phyloP scores from a whole-genome alignment of 2,329 filamentous ascomycete genomes.

The Cyclaneusma minus region DNA sequence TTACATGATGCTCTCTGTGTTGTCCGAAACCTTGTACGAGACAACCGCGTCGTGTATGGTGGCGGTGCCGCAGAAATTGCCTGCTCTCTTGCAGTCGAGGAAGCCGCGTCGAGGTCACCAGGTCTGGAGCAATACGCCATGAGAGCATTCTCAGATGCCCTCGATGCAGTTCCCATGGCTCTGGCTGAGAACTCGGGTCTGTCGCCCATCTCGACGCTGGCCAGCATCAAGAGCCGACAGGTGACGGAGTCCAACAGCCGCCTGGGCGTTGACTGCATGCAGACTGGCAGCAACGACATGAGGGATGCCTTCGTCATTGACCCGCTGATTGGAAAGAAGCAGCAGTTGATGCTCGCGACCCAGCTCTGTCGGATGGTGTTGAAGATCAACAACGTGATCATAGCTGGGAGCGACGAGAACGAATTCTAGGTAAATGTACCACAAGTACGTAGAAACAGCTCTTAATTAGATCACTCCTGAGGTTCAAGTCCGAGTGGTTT shows the following conservation, averaged over 20 bases:
- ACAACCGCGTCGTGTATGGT: slow-evolving; percentile 95
- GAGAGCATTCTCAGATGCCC: slow-evolving; percentile 90
- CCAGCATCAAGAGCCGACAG: slow-evolving; percentile 90
- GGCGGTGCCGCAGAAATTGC: slow-evolving; percentile 95
- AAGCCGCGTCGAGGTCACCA: slow-evolving; percentile 84
- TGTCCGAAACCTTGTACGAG: slow-evolving; percentile 85
- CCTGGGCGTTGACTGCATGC: slow-evolving; percentile 96
- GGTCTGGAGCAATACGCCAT: slow-evolving; percentile 99
- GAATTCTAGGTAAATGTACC: slow-evolving; percentile 47
- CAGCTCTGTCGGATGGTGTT: slow-evolving; percentile 97
- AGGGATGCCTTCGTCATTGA: slow-evolving; percentile 96
- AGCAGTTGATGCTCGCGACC: slow-evolving; percentile 90
- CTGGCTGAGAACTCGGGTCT: slow-evolving; percentile 94
- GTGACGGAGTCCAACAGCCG: slow-evolving; percentile 69
- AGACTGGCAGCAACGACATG: slow-evolving; percentile 91
- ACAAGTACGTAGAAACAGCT: no score
- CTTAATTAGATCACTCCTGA: no score
- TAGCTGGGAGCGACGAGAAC: slow-evolving; percentile 72
- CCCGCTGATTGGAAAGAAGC: slow-evolving; percentile 92
- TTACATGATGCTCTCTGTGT: slow-evolving; percentile 96
- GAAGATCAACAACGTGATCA: slow-evolving; percentile 94
- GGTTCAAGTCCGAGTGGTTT: no score
- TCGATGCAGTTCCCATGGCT: slow-evolving; percentile 88
- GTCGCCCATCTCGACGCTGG: slow-evolving; percentile 88
- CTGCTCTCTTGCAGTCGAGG: slow-evolving; percentile 90